Evolutionary conservation across 2,329 filamentous ascomycete species (phyloP).

Genomic region (Penicillium concentricum): DNA sequence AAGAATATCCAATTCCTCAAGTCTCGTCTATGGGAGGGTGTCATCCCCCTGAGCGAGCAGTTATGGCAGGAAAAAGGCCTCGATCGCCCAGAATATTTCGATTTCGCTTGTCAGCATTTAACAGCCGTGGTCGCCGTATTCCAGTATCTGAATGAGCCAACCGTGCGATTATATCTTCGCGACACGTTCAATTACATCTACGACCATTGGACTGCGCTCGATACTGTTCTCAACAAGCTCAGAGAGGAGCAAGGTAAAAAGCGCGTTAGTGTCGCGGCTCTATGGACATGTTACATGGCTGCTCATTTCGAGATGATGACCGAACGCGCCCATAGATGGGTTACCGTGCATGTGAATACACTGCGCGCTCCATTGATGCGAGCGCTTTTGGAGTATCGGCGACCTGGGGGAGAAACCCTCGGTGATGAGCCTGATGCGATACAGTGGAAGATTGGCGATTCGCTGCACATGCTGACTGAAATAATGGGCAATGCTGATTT

Average conservation of each 20-base stretch:
- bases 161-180: constrained; percentile 14
- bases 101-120: constrained; percentile 24
- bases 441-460: constrained; percentile 17
- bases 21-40: constrained; percentile 26
- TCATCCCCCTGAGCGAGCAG: constrained; percentile 26
- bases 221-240: constrained; percentile 16
- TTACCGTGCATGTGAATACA: constrained; percentile 14
- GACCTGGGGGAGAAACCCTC: background rate
- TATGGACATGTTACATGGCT: constrained; percentile 24
- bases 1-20: constrained; percentile 28
- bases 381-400: constrained; percentile 4
- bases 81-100: constrained; percentile 18
- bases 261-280: constrained; percentile 13
- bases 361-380: constrained; percentile 15
- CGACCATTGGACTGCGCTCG: constrained; percentile 15
- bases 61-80: constrained; percentile 25
- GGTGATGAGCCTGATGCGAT: constrained; percentile 4
- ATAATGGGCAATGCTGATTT: constrained; percentile 19
- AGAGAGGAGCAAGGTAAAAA: constrained; percentile 4
- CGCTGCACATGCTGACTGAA: constrained; percentile 15
- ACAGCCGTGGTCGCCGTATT: constrained; percentile 23
- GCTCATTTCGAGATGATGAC: constrained; percentile 25
- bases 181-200: constrained; percentile 27
- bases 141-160: constrained; percentile 24
- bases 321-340: constrained; percentile 25